Conservation (phyloP, 2,329 filamentous ascomycete species). For the Coniochaeta sp. region DNA sequence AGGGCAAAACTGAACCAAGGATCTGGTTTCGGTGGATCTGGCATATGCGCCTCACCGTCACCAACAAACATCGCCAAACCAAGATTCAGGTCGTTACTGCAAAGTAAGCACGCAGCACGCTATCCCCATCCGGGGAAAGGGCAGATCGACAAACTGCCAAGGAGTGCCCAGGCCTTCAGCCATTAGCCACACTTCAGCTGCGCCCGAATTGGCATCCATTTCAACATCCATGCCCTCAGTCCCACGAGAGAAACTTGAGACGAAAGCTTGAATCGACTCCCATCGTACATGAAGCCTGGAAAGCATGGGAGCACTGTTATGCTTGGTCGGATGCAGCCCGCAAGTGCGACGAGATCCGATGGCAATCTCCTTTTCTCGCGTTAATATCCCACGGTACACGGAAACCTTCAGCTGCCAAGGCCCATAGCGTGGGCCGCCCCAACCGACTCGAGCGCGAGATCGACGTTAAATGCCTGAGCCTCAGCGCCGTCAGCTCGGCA, state of each 20-base stretch:
- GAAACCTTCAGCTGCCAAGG: background rate
- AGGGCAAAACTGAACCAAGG: background rate
- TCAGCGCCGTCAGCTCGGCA: background rate
- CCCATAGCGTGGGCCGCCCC: background rate
- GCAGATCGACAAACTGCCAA: no score
- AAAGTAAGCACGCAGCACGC: background rate
- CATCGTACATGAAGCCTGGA: background rate
- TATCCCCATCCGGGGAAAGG: no score
- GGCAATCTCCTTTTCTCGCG: background rate
- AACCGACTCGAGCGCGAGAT: no score
- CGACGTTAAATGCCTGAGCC: background rate
- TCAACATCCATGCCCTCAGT: no score
- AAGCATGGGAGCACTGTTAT: background rate
- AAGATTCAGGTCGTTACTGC: background rate
- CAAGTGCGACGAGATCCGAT: background rate
- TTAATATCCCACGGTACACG: background rate
- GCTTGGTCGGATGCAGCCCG: background rate
- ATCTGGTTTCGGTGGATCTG: background rate
- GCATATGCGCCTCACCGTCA: background rate
- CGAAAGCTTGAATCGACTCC: background rate
- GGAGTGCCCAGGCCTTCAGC: background rate
- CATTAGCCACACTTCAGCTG: background rate
- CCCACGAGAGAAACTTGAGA: background rate
- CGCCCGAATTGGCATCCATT: no score
- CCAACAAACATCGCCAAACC: background rate